Evolutionary conservation across 768 basidiomycete species (phyloP), one percentile per base, ranked within the genome.

Genomic region (Gymnopilus dilepis): DNA sequence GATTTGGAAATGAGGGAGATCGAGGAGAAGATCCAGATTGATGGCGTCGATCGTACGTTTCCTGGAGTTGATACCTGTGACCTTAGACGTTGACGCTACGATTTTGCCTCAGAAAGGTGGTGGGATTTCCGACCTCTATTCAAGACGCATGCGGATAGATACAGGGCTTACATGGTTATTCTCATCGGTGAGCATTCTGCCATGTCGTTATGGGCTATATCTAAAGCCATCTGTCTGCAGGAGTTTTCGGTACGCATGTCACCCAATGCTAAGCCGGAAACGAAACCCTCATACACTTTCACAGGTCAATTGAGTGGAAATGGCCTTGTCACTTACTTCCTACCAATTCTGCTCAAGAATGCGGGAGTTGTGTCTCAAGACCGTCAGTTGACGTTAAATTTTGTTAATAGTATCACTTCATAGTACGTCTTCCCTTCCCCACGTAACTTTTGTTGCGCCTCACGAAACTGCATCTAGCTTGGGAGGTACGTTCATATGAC

Each of bases 101-200:
- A 9, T 8, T 37, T 40, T 12, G 3, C 28, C 19, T 17, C 33
- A 80, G 81, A 81, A 62, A 70, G 70, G 30, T 85, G 79, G 78
- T 86, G 84, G 84, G 84, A 85, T 67, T 85, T 83, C 75, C 71
- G 82, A 28, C 77, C 80, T 7, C 69, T 85, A 19, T 84, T 86
- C 73, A 75, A 71, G 45, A 82, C 77, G 33, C 71, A 72, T 8
- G 78, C 77, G 8, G 78, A 81, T 68, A 73, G 83, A 52, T 81
- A 82, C 68, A 76, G 83, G 19, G 76, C 80, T 19, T 79, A 78
- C 56, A 81, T 85, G 78, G 80, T 82, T 45, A 79, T 83, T 55
- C 72, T 85, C 45, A 82, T 84, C 48, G 82, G 81, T 78, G 58
- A 28, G 70, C 59, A 1, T 17, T 56, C 28, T 8, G 22, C 9